Base-by-base conservation (phyloP, 345 rosid genomes). In the Microthlaspi erraticum region DNA sequence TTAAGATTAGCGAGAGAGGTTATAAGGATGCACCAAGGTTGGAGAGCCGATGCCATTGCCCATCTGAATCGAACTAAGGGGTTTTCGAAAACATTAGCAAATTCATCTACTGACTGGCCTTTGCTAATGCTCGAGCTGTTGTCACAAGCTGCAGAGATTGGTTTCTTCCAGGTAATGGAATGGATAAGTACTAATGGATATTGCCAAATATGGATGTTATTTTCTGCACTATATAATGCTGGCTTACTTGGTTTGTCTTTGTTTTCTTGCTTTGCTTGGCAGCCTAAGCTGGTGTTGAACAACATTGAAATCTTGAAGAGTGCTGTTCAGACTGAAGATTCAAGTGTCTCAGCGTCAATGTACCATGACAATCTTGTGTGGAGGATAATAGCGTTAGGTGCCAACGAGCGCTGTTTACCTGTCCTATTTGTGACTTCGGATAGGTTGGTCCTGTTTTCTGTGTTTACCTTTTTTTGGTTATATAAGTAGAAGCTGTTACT, bases 211-310 rank as follows among this genome's bases (percentile, higher is more conserved):
- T 61, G 0, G 13, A 61, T 49, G 49, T 46, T 63, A 33, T 11
- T 19, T 46, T 54, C 38, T 45, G 59, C 39, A 26, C 16, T 68
- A 10, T 16, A 14, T 18, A 13, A 55, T 49, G 49, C 6, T 45
- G 59, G 7, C 48, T 63, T 41, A 4, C 23, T 46, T 70, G 49
- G 52, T 57, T 14, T 71, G 29, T 59, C 45, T 62, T 74, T 64
- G 20, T 66, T 59, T 59, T 72, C 64, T 51, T 29, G 48, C 38
- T 81, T 68, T 19, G 45, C 29, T 13, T 80, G 79, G 81, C 98
- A 94, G 99, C 98, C 96, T 18, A 95, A 95, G 87, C 84, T 95
- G 80, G 85, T 95, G 58, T 88, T 95, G 71, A 95, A 94, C 89
- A 89, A 94, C 77, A 80, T 90, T 73, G 97, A 95, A 72, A 83